phyloP scores from a whole-genome alignment of 2,329 filamentous ascomycete genomes.

The Xylariaceae sp. region DNA sequence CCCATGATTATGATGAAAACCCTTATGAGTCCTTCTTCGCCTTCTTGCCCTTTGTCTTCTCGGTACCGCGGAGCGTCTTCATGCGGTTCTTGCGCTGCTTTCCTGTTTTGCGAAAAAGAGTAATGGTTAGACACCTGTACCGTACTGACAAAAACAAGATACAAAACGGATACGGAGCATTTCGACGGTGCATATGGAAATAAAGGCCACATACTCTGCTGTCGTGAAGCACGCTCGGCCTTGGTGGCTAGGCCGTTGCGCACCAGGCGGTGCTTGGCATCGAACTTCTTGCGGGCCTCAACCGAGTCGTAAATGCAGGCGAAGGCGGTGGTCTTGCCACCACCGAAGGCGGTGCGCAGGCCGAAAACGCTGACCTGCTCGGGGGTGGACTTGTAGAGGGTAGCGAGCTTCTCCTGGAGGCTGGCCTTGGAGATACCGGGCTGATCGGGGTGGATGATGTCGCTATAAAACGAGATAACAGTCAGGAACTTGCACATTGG shows the following conservation, averaged over 20 bases:
- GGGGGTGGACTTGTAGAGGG: constrained; percentile 97
- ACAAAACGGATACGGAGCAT: too few relatives aligned
- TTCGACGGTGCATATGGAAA: neutral
- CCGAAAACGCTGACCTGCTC: constrained; percentile 98
- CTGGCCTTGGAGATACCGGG: constrained; percentile 99
- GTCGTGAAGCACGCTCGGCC: constrained; percentile 95
- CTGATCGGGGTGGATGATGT: constrained; percentile 98
- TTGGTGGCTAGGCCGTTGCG: constrained; percentile 88
- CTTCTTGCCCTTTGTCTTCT: constrained; percentile 94
- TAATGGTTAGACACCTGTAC: constrained; percentile 8
- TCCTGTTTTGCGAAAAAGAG: constrained; percentile 50
- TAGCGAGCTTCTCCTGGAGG: constrained; percentile 88
- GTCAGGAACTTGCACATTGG: too few relatives aligned
- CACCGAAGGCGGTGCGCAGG: constrained; percentile 97
- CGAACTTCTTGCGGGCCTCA: constrained; percentile 99
- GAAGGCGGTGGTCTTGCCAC: constrained; percentile 99
- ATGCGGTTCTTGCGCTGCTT: constrained; percentile 99
- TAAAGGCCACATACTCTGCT: constrained; percentile 78
- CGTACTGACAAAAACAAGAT: neutral
- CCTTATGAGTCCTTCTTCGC: constrained; percentile 70
- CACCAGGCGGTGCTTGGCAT: constrained; percentile 95
- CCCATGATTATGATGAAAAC: constrained; percentile 27
- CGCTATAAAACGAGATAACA: constrained; percentile 55
- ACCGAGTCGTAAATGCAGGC: constrained; percentile 90
- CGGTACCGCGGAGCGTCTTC: constrained; percentile 97